Base-by-base conservation (phyloP, 495 filamentous ascomycete genomes). In the Apiosordaria backusii region DNA sequence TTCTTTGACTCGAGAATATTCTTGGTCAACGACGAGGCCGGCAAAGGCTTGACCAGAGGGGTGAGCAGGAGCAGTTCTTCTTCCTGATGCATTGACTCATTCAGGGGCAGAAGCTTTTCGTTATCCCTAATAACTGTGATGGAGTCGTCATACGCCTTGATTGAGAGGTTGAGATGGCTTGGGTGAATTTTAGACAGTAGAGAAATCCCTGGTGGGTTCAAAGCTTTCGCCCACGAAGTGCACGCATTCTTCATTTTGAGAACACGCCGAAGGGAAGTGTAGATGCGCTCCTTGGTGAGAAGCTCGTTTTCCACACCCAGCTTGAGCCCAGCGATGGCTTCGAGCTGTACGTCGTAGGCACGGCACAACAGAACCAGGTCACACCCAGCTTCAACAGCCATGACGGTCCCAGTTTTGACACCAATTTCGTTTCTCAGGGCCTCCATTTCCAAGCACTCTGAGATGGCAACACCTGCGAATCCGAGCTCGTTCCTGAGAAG, bases 381-480 rank as follows among this genome's bases (percentile, higher is more conserved):
- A 73, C 92, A 96, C 27, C 92, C 92, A 19, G 92, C 92, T 73
- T 95, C 93, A 64, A 96, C 90, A 0, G 92, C 92, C 92, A 97
- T 97, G 63, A 96, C 91, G 0, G 91, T 95, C 18, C 92, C 92
- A 16, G 92, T 92, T 65, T 91, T 89, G n/a, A 97, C 90, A 15
- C 92, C 92, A 67, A 96, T 95, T 68, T 96, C 93, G 68, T 93
- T 90, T 61, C 89, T 90, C 16, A 97, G 82, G 0, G 92, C 91
- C 69, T 97, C 92, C 92, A 96, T 97, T 75, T 96, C 92, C n/a
- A 96, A 81, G 65, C 92, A 97, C 71, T 97, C 92, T 0, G 92
- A 96, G 54, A 97, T 90, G n/a, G 92, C 92, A 6, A 97, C 92
- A 3, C 92, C 92, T 64, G 91, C 83, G 71, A 97, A 97, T 7